Evolutionary conservation across 1,284 basidiomycete genomes (phyloP).

Genomic region (Ustilago tritici): DNA sequence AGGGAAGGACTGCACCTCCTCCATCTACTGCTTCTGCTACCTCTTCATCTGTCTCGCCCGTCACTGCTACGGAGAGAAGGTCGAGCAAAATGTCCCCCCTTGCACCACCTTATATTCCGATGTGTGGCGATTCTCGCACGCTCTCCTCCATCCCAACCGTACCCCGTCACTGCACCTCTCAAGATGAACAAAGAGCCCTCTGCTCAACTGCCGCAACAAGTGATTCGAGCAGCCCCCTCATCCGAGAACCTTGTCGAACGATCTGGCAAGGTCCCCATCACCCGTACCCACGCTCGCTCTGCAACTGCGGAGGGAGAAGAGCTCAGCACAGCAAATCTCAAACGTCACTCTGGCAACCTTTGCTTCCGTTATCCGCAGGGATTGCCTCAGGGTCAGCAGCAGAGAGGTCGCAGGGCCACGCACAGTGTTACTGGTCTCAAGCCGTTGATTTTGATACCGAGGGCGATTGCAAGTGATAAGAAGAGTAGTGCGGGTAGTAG

Average conservation of each 20-base stretch:
- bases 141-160: background rate
- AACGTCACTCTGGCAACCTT: conserved; percentile 41
- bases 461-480: conserved; percentile 20
- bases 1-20: conserved; percentile 17
- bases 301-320: conserved; percentile 4
- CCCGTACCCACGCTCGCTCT: background rate
- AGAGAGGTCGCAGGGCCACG: conserved; percentile 24
- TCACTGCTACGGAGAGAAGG: background rate
- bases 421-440: conserved; percentile 40
- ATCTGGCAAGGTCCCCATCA: background rate
- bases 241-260: conserved; percentile 19
- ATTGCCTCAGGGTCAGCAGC: conserved; percentile 4
- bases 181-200: conserved; percentile 31
- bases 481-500: conserved; percentile 15
- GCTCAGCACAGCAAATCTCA: conserved; percentile 36
- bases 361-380: conserved; percentile 22
- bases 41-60: conserved; percentile 19
- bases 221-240: conserved; percentile 35
- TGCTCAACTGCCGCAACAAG: conserved; percentile 26
- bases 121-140: conserved; percentile 31
- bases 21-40: conserved; percentile 16
- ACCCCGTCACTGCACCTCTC: conserved; percentile 38
- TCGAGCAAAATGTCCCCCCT: background rate
- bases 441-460: conserved; percentile 33
- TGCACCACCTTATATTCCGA: conserved; percentile 19